Percentiles rank a stretch among this genome's conserved stretches.
phyloP scores from a whole-genome alignment of 257 asterid genomes.

The Solanum lycopersicoides region DNA sequence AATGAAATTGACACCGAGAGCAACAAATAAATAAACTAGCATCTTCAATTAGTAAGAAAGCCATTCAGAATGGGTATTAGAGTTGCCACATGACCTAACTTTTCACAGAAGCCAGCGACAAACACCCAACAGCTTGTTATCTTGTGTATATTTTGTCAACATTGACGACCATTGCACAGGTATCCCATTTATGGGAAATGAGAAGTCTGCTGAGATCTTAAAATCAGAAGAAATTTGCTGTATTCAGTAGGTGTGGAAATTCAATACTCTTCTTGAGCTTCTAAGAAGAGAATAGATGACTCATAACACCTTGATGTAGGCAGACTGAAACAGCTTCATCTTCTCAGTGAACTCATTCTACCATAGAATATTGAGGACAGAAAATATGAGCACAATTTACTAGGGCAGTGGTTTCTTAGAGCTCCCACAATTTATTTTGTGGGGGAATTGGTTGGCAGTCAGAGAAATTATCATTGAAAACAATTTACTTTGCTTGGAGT shows the following conservation, averaged over 20 bases:
- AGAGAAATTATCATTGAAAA: not conserved
- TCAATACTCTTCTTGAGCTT: not conserved
- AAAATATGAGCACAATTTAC: not conserved
- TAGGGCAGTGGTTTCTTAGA: not conserved
- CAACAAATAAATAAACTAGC: not conserved
- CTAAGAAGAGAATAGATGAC: not conserved
- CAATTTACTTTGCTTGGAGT: not conserved
- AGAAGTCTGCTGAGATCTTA: not conserved
- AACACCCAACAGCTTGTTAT: not conserved
- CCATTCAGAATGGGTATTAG: not conserved
- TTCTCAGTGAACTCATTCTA: not conserved
- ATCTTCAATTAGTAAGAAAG: not conserved
- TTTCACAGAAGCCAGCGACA: not conserved
- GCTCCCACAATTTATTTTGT: not conserved
- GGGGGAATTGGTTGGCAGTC: not conserved
- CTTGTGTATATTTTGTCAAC: not conserved
- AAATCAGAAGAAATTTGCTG: not conserved
- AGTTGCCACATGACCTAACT: not conserved
- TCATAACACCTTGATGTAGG: not conserved
- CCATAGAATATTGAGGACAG: not conserved
- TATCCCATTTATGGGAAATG: not conserved
- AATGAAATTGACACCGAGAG: not conserved
- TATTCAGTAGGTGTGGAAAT: not conserved
- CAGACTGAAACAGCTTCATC: not conserved
- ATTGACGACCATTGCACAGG: not conserved